Evolutionary conservation across 2,329 filamentous ascomycete species (phyloP), one percentile per base, ranked within the genome.

Genomic region (Colletotrichum sp.): DNA sequence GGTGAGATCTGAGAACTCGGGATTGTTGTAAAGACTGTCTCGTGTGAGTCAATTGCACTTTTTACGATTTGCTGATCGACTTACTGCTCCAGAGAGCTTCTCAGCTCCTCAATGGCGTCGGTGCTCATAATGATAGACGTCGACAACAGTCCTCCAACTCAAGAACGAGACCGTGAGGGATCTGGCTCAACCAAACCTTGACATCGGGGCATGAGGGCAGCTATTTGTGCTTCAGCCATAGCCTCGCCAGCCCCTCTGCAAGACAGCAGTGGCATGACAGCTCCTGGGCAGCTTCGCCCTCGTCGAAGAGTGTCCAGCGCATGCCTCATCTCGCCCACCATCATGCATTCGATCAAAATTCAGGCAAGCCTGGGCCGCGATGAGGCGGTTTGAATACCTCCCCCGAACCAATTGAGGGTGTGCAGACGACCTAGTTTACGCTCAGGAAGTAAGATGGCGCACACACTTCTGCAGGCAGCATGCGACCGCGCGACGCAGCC

Each of bases 1-100:
- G 1, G 66, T 72, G 9, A 72, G 58, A 33, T 72, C 70, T 9
- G 70, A 69, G 27, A 57, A 72, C n/a, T 69, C 65, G 2, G 70
- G 33, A 31, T 64, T 27, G 2, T 63, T 13, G 18, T 69, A 72
- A 5, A 72, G 66, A 1, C 70, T 72, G 33, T 57, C 16, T 6
- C 11, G 1, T 13, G 43, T 72, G 4, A 69, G 33, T 21, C 47
- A 29, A 6, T 9, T 29, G 18, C 1, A 16, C 16, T 18, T 24
- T 3, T 1, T 6, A 7, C 3, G 6, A 21, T 12, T 11, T 8
- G 4, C 2, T 13, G 2, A 13, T 15, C 1, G 4, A n/a, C 70
- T 8, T 33, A 64, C 70, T 18, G 43, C 36, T 29, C 64, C 4
- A 72, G 34, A 13, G 70, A 72, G 43, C 58, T 57, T 63, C 12